Evolutionary conservation across 208 protist species (phyloP).

Genomic region (Tritrichomonas musculus): DNA sequence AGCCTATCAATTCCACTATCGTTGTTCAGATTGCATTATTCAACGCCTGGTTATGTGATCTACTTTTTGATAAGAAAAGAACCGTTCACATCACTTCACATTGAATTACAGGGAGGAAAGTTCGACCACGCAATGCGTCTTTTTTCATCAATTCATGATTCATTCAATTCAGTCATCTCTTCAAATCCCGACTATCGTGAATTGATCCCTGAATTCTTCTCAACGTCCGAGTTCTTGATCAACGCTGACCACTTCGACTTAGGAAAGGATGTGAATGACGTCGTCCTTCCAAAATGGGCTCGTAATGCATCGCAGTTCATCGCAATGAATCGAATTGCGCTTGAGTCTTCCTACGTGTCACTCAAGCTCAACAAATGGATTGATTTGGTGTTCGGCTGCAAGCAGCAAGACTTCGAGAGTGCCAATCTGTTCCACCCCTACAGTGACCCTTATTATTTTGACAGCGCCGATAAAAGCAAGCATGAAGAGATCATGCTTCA

Average conservation of each 20-base stretch:
- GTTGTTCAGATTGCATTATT: conserved; percentile 29
- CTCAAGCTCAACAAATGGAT: conserved; percentile 83
- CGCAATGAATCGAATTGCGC: conserved; percentile 39
- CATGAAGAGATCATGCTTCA: neutral
- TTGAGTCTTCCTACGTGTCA: conserved; percentile 63
- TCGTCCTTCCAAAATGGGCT: conserved; percentile 51
- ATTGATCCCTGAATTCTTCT: conserved; percentile 21
- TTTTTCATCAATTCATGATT: neutral
- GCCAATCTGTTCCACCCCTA: neutral
- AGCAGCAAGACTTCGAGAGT: neutral
- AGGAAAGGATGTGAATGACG: neutral
- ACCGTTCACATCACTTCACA: conserved; percentile 46
- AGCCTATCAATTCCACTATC: neutral
- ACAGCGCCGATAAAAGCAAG: neutral
- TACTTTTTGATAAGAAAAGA: conserved; percentile 45
- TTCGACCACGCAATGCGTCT: conserved; percentile 11
- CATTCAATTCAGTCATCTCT: neutral
- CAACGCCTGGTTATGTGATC: conserved; percentile 39
- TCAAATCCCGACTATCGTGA: neutral
- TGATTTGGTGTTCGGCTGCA: conserved; percentile 86
- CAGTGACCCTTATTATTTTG: neutral
- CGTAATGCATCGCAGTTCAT: conserved; percentile 44
- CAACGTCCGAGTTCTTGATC: neutral
- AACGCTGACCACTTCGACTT: neutral
- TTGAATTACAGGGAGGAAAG: conserved; percentile 20